Percentiles rank a stretch among this genome's conserved stretches.
Evolutionary conservation across 306 rosid species (phyloP).

Genomic region (Herpetospermum pedunculosum): DNA sequence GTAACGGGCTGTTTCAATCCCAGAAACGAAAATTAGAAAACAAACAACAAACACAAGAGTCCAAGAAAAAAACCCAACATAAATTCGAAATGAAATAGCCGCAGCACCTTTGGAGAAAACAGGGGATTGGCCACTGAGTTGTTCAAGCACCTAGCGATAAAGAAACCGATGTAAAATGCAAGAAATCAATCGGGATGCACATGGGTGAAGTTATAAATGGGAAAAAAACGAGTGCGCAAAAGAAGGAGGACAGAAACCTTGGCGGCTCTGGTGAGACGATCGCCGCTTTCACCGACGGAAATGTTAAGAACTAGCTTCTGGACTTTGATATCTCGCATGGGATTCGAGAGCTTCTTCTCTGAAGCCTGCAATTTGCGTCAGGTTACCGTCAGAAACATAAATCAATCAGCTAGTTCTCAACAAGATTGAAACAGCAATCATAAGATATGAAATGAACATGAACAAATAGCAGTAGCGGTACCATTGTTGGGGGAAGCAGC

Average conservation of each 20-base stretch:
- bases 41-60: background rate
- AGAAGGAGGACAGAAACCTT: slow-evolving; percentile 31
- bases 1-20: slow-evolving; percentile 18
- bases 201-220: background rate
- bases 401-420: background rate
- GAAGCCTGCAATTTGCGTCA: slow-evolving; percentile 20
- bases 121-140: slow-evolving; percentile 20
- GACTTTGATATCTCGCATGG: slow-evolving; percentile 73
- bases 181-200: background rate
- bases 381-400: background rate
- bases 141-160: slow-evolving; percentile 11
- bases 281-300: slow-evolving; percentile 74
- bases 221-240: background rate
- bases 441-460: background rate
- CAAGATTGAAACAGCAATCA: background rate
- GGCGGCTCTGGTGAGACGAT: slow-evolving; percentile 71
- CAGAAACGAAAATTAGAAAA: background rate
- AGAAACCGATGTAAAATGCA: background rate
- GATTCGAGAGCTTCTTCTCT: slow-evolving; percentile 59
- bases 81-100: background rate
- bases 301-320: slow-evolving; percentile 74
- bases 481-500: background rate
- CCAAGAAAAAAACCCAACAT: background rate
- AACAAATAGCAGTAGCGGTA: background rate
- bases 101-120: slow-evolving; percentile 13